These are phyloP conservation scores for Chytriomyces sp. DNA, from an alignment of 192 early-diverging fungal species.

Conservation along the genomic window DNA sequence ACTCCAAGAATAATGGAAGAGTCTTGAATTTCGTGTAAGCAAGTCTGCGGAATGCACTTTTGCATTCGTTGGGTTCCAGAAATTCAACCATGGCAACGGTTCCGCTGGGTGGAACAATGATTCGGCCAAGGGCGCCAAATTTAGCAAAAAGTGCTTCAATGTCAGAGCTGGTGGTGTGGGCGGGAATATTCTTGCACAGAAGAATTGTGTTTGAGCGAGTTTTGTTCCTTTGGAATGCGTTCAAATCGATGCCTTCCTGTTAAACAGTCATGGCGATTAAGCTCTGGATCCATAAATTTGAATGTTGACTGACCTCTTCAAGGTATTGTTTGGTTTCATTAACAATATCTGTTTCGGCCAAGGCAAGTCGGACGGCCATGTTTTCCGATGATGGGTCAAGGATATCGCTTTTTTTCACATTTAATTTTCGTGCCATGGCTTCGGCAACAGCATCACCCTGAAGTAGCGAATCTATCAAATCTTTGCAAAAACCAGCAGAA, in stretches of 20 bases:
- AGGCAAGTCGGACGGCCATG: slow-evolving; percentile 89
- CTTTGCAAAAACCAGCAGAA: not conserved
- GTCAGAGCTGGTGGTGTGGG: slow-evolving; percentile 80
- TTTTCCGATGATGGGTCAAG: slow-evolving; percentile 85
- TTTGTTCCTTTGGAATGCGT: slow-evolving; percentile 66
- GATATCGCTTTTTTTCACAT: slow-evolving; percentile 89
- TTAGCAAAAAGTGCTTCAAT: slow-evolving; percentile 80
- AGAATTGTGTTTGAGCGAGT: slow-evolving; percentile 88
- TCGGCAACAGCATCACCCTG: slow-evolving; percentile 91
- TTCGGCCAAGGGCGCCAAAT: slow-evolving; percentile 87
- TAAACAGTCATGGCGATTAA: not conserved
- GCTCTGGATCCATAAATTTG: no score
- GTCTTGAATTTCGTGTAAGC: slow-evolving; percentile 93
- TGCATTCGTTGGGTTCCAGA: slow-evolving; percentile 86
- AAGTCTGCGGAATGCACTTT: slow-evolving; percentile 82
- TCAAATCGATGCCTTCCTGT: slow-evolving; percentile 78
- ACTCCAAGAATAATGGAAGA: slow-evolving; percentile 90
- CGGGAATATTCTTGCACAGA: slow-evolving; percentile 95
- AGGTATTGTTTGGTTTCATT: slow-evolving; percentile 93
- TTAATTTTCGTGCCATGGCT: slow-evolving; percentile 92
- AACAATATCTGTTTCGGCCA: slow-evolving; percentile 97
- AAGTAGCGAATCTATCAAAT: not conserved
- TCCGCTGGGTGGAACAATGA: slow-evolving; percentile 86
- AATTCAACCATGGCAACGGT: slow-evolving; percentile 97
- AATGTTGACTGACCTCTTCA: slow-evolving; percentile 53